Evolutionary conservation across 257 asterid species (phyloP).

Genomic region (Nicotiana paniculata): DNA sequence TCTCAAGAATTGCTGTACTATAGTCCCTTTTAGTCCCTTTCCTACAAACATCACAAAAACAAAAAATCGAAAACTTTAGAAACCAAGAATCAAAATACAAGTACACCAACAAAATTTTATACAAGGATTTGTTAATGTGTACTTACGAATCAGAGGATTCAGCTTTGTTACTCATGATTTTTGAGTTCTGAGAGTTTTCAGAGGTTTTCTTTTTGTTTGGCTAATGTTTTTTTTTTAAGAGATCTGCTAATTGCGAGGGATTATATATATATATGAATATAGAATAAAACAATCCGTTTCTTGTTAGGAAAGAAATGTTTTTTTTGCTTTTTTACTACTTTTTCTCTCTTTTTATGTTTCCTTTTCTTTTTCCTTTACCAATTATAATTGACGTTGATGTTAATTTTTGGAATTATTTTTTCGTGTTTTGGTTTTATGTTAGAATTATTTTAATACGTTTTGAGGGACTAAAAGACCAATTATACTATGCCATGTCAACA

Average conservation of each 20-base stretch:
- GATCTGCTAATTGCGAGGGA: conserved; percentile 18
- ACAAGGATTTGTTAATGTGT: conserved; percentile 12
- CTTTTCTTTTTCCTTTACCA: background rate
- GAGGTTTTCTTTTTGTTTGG: conserved; percentile 10
- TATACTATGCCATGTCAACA: background rate
- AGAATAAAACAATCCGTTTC: conserved; percentile 24
- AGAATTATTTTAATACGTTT: background rate
- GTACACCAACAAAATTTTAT: background rate
- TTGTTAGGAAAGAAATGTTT: conserved; percentile 49
- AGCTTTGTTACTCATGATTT: conserved; percentile 45
- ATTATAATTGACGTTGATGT: background rate
- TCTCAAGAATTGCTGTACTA: conserved; percentile 81
- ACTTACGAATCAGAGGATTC: conserved; percentile 67
- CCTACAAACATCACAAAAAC: conserved; percentile 29
- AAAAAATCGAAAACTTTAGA: background rate
- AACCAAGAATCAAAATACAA: background rate
- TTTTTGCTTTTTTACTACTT: conserved; percentile 4
- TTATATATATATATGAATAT: conserved; percentile 5
- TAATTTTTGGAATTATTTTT: background rate
- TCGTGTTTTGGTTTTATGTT: background rate
- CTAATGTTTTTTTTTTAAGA: conserved; percentile 2
- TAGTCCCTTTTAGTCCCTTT: conserved; percentile 80
- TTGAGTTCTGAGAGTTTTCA: background rate
- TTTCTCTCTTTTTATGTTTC: background rate
- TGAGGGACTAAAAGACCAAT: background rate